Conservation (phyloP, 208 protist species). For the Leishmania gerbilli region DNA sequence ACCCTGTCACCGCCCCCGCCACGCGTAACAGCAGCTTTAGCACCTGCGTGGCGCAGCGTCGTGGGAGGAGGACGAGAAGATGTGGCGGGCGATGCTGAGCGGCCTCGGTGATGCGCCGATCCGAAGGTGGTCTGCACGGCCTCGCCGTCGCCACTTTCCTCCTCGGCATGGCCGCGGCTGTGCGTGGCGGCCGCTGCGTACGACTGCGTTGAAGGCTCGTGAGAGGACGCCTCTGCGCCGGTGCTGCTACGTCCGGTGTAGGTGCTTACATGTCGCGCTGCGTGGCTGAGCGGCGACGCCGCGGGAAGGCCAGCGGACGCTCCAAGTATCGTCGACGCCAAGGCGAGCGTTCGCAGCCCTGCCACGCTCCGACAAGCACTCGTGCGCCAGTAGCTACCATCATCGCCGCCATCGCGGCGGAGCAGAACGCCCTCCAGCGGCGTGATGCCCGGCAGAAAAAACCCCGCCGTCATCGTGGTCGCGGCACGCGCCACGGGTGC, state of each 20-base stretch:
- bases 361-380: not conserved
- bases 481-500: not conserved
- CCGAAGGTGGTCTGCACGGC: slow-evolving; percentile 15
- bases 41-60: not conserved
- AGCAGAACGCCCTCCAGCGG: not conserved
- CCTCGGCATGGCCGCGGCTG: not conserved
- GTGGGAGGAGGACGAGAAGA: not conserved
- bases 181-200: not conserved
- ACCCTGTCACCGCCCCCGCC: not conserved
- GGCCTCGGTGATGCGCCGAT: not conserved
- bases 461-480: not conserved
- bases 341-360: not conserved
- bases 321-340: not conserved
- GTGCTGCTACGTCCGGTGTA: not conserved
- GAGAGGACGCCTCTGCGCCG: not conserved
- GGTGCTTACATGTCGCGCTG: not conserved
- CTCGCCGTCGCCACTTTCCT: not conserved
- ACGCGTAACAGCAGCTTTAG: not conserved
- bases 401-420: not conserved
- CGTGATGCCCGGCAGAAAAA: not conserved
- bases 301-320: not conserved
- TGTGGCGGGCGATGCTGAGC: not conserved
- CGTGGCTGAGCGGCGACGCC: not conserved
- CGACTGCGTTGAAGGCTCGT: not conserved
- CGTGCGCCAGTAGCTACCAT: not conserved